Base-by-base conservation (phyloP, 352 stramenopile species). In the Pelagophyceae sp. region DNA sequence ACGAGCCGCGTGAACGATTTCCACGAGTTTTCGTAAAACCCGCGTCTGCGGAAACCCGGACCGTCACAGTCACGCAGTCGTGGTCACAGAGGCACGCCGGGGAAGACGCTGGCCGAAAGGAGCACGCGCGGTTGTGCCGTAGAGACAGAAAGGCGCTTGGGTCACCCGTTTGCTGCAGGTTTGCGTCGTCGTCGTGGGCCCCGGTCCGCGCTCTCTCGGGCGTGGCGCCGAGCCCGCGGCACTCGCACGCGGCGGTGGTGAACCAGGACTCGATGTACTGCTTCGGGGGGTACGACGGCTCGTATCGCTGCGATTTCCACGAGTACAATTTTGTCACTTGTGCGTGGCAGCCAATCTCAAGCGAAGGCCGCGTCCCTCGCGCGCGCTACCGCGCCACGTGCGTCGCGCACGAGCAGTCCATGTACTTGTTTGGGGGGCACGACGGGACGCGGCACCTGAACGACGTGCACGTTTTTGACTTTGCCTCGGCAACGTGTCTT, bases 371-470 rank as follows among this genome's bases (percentile, higher is more conserved):
- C 33, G 81, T 88, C 31, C 89, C 88, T 3, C 77, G 87, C 33
- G 85, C 90, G 2, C 83, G 89, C 63, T 94, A 93, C 83, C 81
- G 89, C 37, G 85, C 84, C 38, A 96, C 93, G 0, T 96, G 90
- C 25, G 88, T 96, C 70, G 91, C 96, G 6, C 88, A 96, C 78
- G 86, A 93, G 80, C 95, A 96, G 74, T 89, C 89, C 79, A 97
- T 93, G 77, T 96, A 98, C 79, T 84, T 98, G 6, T 98, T 98
- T 86, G 95, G 95, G 23, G 96, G 96, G 0, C 95, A 99, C 83
- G 95, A 98, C 82, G 96, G 96, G 0, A 98, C 93, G 29, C 85
- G 94, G n/a, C 94, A 98, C 81, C 86, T 99, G 29, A 96, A 96
- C 64, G 94, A 98, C 81, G 93, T 97, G 2, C 92, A 98, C 83